Base-by-base conservation (phyloP, 306 rosid genomes). In the Cajanus cajan region DNA sequence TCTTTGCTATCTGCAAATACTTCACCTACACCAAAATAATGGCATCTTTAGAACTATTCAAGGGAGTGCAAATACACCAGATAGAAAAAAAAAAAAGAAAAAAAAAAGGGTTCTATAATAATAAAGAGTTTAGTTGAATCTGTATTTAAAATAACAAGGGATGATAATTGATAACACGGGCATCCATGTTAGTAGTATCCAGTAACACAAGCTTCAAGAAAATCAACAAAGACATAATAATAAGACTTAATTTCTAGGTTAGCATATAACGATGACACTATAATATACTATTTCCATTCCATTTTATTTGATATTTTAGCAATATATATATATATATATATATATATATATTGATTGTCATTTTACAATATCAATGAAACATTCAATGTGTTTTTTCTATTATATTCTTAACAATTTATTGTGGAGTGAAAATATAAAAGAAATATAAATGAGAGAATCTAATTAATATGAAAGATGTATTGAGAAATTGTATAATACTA, bases 1-100 rank as follows among this genome's bases (percentile, higher is more conserved):
- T 89, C 91, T 89, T 91, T 18, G 90, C 90, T 80, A 95, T 95
- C 78, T 93, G 99, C 90, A 93, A 89, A 80, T 93, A 95, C 82
- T 91, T 95, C 61, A 95, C 98, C 99, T 95, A 93, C 90, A 71
- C 18, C 57, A 57, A 80, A 48, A 67, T 28, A 70, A 13, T 31
- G 40, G 66, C 69, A 73, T 82, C 54, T 58, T 73, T 73, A 78
- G 51, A 80, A 77, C 51, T 40, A 68, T 40, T 31, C 33, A 48
- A 48, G 73, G n/a, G 2, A 16, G 77, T 34, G 55, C 40, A 71
- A 44, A 54, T 63, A 7, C 43, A 51, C 40, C 6, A 63, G 13
- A 70, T 70, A 52, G 47, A 47, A 19, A 43, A 52, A 41, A 8
- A 4, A 59, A 2, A n/a, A n/a, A n/a, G n/a, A n/a, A n/a, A n/a